Evolutionary conservation across 164 flowering plant genomes (phyloP), one percentile per base, ranked within the genome.

Genomic region (Vitis cinerea): DNA sequence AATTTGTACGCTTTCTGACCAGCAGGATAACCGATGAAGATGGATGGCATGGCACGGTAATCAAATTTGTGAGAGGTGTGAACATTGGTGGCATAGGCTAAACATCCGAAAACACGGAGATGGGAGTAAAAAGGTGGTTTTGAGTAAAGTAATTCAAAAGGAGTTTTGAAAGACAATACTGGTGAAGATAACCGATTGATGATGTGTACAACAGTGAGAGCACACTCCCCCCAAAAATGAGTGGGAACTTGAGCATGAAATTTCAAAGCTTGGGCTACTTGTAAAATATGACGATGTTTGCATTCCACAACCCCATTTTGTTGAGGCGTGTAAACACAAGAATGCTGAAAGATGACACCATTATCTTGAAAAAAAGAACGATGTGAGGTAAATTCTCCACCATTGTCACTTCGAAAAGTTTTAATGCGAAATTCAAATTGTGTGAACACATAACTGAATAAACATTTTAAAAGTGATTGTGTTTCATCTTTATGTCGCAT

Each of bases 231-330:
- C 23, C 23, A 19, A 19, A 59, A 59, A 3, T 16, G 62, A 10
- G 62, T 59, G 17, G 62, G 31, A n/a, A 17, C 7, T 59, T 59
- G 62, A 59, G 62, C 62, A 11, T 59, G 62, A 29, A 59, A 59
- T 59, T 59, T 59, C 62, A 59, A 59, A 59, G 27, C 62, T 17
- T 4, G 12, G 9, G 31, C 62, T n/a, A 59, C 62, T 59, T 59
- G 62, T 11, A 59, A 59, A 9, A 59, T n/a, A n/a, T 59, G 31
- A 59, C 1, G 62, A 59, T 59, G 17, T 59, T 59, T 59, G 62
- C 62, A 4, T 59, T 59, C 62, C 62, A 9, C 10, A 2, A 16
- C 10, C 62, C 9, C 23, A 59, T 59, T 59, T 59, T 59, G 62
- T 59, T 59, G 62, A 59, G 62, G 17, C 3, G 27, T 59, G 27